Evolutionary conservation across 2,329 filamentous ascomycete species (phyloP).

Genomic region (Rhexocercosporidium sp.): DNA sequence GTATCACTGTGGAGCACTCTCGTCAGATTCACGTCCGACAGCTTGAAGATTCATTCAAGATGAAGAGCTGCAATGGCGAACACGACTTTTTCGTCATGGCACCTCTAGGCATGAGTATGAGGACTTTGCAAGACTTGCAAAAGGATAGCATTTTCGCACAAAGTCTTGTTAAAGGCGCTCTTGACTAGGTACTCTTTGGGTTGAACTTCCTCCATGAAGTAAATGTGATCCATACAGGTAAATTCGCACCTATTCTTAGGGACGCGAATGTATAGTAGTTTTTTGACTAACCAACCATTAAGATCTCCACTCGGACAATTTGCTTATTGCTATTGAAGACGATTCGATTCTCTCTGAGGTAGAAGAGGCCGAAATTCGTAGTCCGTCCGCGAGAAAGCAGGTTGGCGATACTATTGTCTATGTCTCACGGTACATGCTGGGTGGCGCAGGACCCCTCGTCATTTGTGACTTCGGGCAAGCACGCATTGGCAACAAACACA

Average conservation of each 20-base stretch:
- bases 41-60: conserved; percentile 45
- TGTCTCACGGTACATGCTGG: conserved; percentile 24
- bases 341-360: conserved; percentile 25
- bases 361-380: conserved; percentile 27
- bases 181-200: conserved; percentile 21
- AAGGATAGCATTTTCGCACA: conserved; percentile 19
- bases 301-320: conserved; percentile 28
- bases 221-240: conserved; percentile 26
- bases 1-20: conserved; percentile 16
- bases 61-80: conserved; percentile 38
- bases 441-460: conserved; percentile 20
- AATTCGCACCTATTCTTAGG: conserved; percentile 4
- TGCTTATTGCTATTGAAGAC: conserved; percentile 24
- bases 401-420: conserved; percentile 20
- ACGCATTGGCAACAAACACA: conserved; percentile 21
- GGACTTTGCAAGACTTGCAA: conserved; percentile 42
- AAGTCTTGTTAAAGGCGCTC: conserved; percentile 9
- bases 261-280: neutral
- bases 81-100: conserved; percentile 45
- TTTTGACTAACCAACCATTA: conserved; percentile 12
- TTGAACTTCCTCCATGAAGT: conserved; percentile 25
- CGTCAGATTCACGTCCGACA: conserved; percentile 40
- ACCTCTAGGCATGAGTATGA: conserved; percentile 47
- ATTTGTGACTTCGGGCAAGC: conserved; percentile 28
- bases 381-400: conserved; percentile 25